Evolutionary conservation across 169 alveolate species (phyloP), one percentile per base, ranked within the genome.

Genomic region (Babesia sp.): DNA sequence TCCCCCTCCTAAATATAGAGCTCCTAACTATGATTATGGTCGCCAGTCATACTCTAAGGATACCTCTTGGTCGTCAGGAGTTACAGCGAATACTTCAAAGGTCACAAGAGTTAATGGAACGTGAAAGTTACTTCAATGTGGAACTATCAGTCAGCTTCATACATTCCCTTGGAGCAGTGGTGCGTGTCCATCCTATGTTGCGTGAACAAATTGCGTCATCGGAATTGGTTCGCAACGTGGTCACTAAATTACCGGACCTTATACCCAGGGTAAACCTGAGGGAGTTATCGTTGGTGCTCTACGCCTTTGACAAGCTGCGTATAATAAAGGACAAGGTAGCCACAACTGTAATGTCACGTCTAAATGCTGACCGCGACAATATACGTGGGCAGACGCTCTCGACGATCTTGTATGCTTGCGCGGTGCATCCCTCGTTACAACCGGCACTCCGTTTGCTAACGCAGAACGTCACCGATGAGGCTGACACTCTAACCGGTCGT

Each of bases 11-110:
- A 28, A 79, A 79, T 37, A 8, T 79, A 55, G 87, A 79, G 59
- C 78, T 71, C 29, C 44, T 79, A 2, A 79, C 68, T 64, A 79
- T 79, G 87, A 18, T 79, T 26, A 24, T 79, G 70, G 87, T 79
- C 14, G 73, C 87, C 18, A 56, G 81, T 28, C 61, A 79, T 75
- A 79, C 74, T 24, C 71, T 79, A 16, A 34, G 71, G 37, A 26
- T 79, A 34, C 83, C 79, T 29, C 48, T 79, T 11, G 14, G 64
- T 9, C n/a, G 28, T 7, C 61, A 69, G 57, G 78, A 79, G 34
- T 22, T 79, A 60, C 61, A 54, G 11, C 37, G 44, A 20, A 41
- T 79, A 26, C 76, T 79, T 1, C 50, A 55, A 26, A n/a, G 64
- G n/a, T 16, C 42, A 29, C 50, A 71, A 20, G 54, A n/a, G 26